Conservation (phyloP, 768 basidiomycete species). For the Leccinum broughii region DNA sequence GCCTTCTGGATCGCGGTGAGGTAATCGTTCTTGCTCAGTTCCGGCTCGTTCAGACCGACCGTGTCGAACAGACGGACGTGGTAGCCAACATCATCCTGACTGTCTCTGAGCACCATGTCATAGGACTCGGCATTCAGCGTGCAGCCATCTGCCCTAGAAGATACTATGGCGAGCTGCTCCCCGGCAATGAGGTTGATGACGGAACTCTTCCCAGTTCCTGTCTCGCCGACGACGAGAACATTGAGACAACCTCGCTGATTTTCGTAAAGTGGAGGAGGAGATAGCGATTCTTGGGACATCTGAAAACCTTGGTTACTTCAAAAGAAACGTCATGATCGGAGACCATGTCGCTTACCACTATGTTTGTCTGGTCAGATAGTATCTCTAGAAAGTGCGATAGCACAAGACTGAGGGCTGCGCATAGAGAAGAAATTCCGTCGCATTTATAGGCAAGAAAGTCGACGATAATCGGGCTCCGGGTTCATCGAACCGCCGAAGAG, state of each 20-base stretch:
- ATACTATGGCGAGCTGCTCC: constrained; percentile 25
- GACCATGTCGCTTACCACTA: constrained; percentile 11
- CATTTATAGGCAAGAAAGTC: background rate
- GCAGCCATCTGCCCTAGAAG: constrained; percentile 32
- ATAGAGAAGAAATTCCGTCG: background rate
- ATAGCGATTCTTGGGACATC: constrained; percentile 4
- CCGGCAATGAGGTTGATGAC: constrained; percentile 41
- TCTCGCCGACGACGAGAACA: constrained; percentile 36
- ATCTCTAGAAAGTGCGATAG: background rate
- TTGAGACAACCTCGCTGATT: constrained; percentile 31
- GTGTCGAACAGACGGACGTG: constrained; percentile 34
- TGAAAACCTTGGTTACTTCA: background rate
- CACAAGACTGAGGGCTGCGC: background rate
- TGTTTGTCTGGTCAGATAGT: background rate
- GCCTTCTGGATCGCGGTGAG: constrained; percentile 30
- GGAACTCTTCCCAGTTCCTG: constrained; percentile 39
- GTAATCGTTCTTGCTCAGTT: constrained; percentile 19
- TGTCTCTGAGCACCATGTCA: constrained; percentile 18
- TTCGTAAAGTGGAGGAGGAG: constrained; percentile 9
- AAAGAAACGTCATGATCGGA: background rate
- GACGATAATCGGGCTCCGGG: background rate
- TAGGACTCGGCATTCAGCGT: constrained; percentile 34
- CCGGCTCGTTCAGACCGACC: constrained; percentile 31
- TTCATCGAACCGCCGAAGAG: background rate
- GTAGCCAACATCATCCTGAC: background rate